phyloP scores from a whole-genome alignment of 2,329 filamentous ascomycete species.

The Trichoderma lentiforme region DNA sequence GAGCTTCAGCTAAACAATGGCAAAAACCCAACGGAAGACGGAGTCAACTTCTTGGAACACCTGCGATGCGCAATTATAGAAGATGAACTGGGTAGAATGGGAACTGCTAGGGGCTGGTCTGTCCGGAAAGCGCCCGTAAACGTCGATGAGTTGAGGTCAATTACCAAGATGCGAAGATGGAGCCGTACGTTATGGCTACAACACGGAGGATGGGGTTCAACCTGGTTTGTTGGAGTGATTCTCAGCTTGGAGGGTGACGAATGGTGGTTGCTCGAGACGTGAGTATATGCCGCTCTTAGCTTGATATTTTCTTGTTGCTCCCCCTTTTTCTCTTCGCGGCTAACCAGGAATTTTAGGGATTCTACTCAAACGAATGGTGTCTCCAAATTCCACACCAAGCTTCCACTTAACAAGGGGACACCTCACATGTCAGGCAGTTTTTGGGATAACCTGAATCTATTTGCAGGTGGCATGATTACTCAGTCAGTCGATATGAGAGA shows the following conservation, averaged over 20 bases:
- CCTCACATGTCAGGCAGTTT: slow-evolving; percentile 47
- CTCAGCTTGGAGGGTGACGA: slow-evolving; percentile 69
- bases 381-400: slow-evolving; percentile 34
- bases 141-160: slow-evolving; percentile 54
- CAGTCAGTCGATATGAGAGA: slow-evolving; percentile 49
- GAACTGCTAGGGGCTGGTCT: slow-evolving; percentile 64
- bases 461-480: slow-evolving; percentile 49
- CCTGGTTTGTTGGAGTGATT: slow-evolving; percentile 70
- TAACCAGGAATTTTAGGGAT: slow-evolving; percentile 26
- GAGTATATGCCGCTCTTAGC: slow-evolving; percentile 28
- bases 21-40: slow-evolving; percentile 56
- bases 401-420: slow-evolving; percentile 44
- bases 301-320: not conserved
- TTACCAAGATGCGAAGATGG: slow-evolving; percentile 61
- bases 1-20: slow-evolving; percentile 64
- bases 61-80: slow-evolving; percentile 60
- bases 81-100: slow-evolving; percentile 58
- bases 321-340: not conserved
- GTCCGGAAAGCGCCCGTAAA: slow-evolving; percentile 47
- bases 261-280: slow-evolving; percentile 74
- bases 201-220: slow-evolving; percentile 65
- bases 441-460: slow-evolving; percentile 51
- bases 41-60: slow-evolving; percentile 54
- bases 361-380: slow-evolving; percentile 26
- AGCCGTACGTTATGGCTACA: slow-evolving; percentile 67